Percentiles rank a stretch among this genome's conserved stretches.
Conservation (phyloP, 1,139 yeast species). For the Pneumocystis wakefieldiae region DNA sequence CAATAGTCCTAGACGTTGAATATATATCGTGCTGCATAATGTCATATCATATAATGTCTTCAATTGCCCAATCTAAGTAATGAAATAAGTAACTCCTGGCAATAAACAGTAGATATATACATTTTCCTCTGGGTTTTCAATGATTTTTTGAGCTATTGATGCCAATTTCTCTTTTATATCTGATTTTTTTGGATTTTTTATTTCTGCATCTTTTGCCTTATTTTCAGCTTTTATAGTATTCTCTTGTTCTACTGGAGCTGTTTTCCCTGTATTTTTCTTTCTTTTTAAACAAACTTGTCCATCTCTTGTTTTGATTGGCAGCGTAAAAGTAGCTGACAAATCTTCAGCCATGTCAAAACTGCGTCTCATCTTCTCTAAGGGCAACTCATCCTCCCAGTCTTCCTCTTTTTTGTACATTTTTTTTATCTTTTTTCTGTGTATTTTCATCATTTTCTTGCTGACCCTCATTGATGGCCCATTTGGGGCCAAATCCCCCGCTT, state of each 20-base stretch:
- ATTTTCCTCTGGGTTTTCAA: slow-evolving; percentile 86
- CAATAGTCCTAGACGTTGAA: slow-evolving; percentile 58
- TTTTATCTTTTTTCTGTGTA: slow-evolving; percentile 1
- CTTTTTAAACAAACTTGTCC: slow-evolving; percentile 55
- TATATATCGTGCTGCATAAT: slow-evolving; percentile 31
- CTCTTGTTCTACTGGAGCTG: slow-evolving; percentile 19
- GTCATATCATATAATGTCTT: slow-evolving; percentile 44
- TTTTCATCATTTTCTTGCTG: neutral
- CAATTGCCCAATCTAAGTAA: slow-evolving; percentile 33
- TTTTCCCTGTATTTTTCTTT: slow-evolving; percentile 14
- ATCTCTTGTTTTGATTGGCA: slow-evolving; percentile 63
- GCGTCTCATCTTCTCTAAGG: slow-evolving; percentile 24
- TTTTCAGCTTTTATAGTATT: slow-evolving; percentile 16
- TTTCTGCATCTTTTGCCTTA: slow-evolving; percentile 19
- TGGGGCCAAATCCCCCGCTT: no score
- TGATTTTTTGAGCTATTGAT: slow-evolving; percentile 55
- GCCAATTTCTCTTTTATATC: slow-evolving; percentile 74
- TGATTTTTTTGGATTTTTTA: slow-evolving; percentile 18
- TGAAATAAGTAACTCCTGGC: neutral
- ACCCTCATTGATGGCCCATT: no score
- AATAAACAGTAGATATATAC: neutral
- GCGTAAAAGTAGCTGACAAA: slow-evolving; percentile 44
- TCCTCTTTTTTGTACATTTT: slow-evolving; percentile 11
- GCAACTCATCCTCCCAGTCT: slow-evolving; percentile 20
- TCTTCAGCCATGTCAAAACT: slow-evolving; percentile 20